A percentile compares a stretch with the other conserved stretches of the same genome.
Conservation (phyloP, 371 early-diverging fungal genomes). For the Parasitella parasitica region DNA sequence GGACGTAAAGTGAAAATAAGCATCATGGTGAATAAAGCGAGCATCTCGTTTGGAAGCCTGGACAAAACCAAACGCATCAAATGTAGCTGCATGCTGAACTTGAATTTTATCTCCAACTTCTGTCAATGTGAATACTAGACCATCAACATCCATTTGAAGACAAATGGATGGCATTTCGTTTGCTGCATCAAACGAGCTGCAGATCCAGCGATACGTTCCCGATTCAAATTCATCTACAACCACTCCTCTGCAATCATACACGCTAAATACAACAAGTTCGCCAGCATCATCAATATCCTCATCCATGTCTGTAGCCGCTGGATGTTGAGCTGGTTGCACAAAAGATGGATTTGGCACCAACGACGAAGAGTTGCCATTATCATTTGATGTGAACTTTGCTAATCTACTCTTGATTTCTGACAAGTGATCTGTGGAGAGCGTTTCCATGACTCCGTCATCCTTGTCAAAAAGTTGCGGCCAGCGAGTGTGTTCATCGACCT, state of each 20-base stretch:
- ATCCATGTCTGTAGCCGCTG: conserved; percentile 60
- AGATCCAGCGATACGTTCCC: conserved; percentile 56
- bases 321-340: conserved; percentile 39
- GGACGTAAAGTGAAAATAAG: conserved; percentile 33
- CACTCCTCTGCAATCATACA: conserved; percentile 36
- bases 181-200: conserved; percentile 35
- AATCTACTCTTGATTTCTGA: conserved; percentile 67
- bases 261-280: conserved; percentile 47
- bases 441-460: conserved; percentile 76
- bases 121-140: conserved; percentile 54
- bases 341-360: neutral
- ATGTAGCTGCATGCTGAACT: conserved; percentile 56
- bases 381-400: conserved; percentile 44
- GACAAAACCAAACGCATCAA: conserved; percentile 79
- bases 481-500: conserved; percentile 56
- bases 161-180: conserved; percentile 51
- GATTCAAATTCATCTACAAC: conserved; percentile 37
- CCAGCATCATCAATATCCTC: conserved; percentile 73
- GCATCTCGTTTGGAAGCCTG: conserved; percentile 33
- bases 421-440: conserved; percentile 63
- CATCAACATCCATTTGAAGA: conserved; percentile 77
- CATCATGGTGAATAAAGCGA: conserved; percentile 12
- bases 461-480: conserved; percentile 78
- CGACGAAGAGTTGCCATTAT: neutral
- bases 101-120: conserved; percentile 15